A percentile compares a stretch with the other conserved stretches of the same genome.
phyloP scores from a whole-genome alignment of 257 asterid species.

The Cruciata laevipes region DNA sequence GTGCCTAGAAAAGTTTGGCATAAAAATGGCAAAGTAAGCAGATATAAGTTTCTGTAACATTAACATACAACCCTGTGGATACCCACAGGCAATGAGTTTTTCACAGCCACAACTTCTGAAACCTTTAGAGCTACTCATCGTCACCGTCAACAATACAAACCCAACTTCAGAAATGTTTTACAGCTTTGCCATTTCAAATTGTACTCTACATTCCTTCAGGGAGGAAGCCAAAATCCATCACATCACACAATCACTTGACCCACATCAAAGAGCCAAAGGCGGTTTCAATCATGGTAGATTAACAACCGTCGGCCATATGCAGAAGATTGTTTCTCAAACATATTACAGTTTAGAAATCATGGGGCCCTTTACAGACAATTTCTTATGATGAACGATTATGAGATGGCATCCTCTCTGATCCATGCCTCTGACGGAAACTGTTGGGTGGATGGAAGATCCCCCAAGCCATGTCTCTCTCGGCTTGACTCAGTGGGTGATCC shows the following conservation, averaged over 20 bases:
- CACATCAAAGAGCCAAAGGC: conserved; percentile 30
- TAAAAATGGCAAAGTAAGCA: neutral
- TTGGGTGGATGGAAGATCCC: conserved; percentile 49
- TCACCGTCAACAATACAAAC: conserved; percentile 12
- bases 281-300: conserved; percentile 24
- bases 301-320: conserved; percentile 15
- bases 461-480: conserved; percentile 58
- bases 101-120: neutral
- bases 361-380: conserved; percentile 26
- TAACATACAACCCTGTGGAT: neutral
- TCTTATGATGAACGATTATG: conserved; percentile 54
- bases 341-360: conserved; percentile 33
- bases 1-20: neutral
- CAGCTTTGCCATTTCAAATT: conserved; percentile 19
- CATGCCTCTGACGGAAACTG: conserved; percentile 60
- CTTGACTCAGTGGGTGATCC: conserved; percentile 43
- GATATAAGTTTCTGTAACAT: neutral
- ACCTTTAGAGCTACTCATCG: neutral
- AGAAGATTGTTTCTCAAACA: conserved; percentile 43
- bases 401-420: conserved; percentile 70
- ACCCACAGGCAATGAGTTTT: conserved; percentile 7
- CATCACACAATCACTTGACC: conserved; percentile 42
- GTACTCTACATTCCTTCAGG: conserved; percentile 22
- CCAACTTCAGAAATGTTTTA: conserved; percentile 14
- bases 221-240: conserved; percentile 39